Evolutionary conservation across 805 yeast genomes (phyloP).

Genomic region (Starmerella bacillaris): DNA sequence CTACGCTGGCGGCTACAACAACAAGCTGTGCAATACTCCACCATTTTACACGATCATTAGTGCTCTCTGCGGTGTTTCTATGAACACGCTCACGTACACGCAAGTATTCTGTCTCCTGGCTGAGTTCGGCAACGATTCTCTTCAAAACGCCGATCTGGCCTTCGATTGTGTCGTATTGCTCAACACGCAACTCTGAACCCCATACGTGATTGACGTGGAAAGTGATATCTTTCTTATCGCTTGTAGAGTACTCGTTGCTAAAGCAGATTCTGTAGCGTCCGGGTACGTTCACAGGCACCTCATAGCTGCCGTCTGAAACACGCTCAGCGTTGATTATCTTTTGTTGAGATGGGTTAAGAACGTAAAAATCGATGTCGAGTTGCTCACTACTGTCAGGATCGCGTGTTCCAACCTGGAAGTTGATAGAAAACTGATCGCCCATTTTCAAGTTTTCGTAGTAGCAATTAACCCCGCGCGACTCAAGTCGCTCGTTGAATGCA

Average conservation of each 20-base stretch:
- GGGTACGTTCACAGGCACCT: slow-evolving; percentile 40
- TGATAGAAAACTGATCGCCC: slow-evolving; percentile 71
- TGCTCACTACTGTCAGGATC: slow-evolving; percentile 28
- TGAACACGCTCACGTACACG: slow-evolving; percentile 94
- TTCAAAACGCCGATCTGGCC: slow-evolving; percentile 60
- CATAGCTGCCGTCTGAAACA: slow-evolving; percentile 66
- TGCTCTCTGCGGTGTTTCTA: slow-evolving; percentile 95
- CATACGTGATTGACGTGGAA: slow-evolving; percentile 90
- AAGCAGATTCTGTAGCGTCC: slow-evolving; percentile 84
- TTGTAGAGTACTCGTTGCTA: slow-evolving; percentile 60
- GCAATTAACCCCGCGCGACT: slow-evolving; percentile 73
- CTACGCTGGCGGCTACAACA: slow-evolving; percentile 69
- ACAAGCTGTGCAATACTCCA: slow-evolving; percentile 87
- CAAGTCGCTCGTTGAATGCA: slow-evolving; percentile 70
- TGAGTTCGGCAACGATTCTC: slow-evolving; percentile 65
- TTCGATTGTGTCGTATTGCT: slow-evolving; percentile 68
- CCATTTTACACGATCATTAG: slow-evolving; percentile 92
- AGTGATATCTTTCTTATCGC: slow-evolving; percentile 73
- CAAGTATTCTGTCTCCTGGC: slow-evolving; percentile 76
- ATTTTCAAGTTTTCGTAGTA: slow-evolving; percentile 66
- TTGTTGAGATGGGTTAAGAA: slow-evolving; percentile 29
- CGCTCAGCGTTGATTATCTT: slow-evolving; percentile 34
- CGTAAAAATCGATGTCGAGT: slow-evolving; percentile 42
- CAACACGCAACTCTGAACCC: slow-evolving; percentile 47
- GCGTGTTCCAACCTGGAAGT: slow-evolving; percentile 88